Evolutionary conservation across 169 alveolate species (phyloP).

Genomic region (Plasmodium blacklocki): DNA sequence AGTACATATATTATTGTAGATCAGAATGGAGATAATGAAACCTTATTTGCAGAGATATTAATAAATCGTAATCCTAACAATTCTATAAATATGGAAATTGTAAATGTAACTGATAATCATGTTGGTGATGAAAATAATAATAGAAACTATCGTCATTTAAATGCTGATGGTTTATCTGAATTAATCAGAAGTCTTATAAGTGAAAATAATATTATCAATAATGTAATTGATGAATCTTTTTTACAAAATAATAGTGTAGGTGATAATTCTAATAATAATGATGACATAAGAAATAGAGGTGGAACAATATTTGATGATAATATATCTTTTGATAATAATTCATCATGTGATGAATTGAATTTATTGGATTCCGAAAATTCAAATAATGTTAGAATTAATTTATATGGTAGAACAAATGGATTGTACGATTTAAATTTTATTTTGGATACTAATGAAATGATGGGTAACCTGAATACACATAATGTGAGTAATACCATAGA

Average conservation of each 20-base stretch:
- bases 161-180: constrained; percentile 57
- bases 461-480: constrained; percentile 9
- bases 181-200: constrained; percentile 20
- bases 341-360: constrained; percentile 44
- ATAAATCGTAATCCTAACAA: constrained; percentile 23
- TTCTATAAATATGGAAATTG: constrained; percentile 47
- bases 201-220: constrained; percentile 31
- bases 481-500: constrained; percentile 27
- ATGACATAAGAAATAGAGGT: not conserved
- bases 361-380: not conserved
- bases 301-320: constrained; percentile 3
- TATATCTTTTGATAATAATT: constrained; percentile 26
- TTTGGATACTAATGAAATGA: not conserved
- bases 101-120: constrained; percentile 18
- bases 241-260: not conserved
- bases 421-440: not conserved
- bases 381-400: constrained; percentile 2
- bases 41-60: constrained; percentile 52
- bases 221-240: constrained; percentile 35
- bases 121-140: constrained; percentile 5
- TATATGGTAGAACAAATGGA: constrained; percentile 4
- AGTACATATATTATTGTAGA: constrained; percentile 60
- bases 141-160: constrained; percentile 24
- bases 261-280: not conserved
- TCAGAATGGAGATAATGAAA: constrained; percentile 59